phyloP scores from a whole-genome alignment of 2,329 filamentous ascomycete genomes.

The Diaporthe eres region DNA sequence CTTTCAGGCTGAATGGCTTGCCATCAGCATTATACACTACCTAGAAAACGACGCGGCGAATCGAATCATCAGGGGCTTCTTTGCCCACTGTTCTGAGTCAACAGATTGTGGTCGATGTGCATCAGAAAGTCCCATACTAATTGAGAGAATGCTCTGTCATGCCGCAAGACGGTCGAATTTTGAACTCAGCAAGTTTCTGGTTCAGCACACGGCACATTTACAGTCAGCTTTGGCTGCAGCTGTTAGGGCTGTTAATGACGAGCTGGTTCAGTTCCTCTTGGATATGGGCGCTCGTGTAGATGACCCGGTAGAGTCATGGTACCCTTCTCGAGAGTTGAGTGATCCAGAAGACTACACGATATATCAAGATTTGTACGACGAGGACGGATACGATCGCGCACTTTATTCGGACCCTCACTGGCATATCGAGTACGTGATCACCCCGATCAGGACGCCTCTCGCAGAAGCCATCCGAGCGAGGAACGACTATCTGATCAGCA shows the following conservation, averaged over 20 bases:
- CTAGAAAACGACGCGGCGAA: background rate
- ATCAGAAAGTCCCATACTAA: background rate
- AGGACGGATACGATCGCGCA: background rate
- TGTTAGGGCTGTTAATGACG: background rate
- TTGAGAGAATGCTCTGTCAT: background rate
- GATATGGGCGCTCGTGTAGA: background rate
- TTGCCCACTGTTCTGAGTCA: background rate
- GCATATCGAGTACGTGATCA: background rate
- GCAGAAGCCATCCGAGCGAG: background rate
- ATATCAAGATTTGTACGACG: background rate
- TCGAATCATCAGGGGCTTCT: background rate
- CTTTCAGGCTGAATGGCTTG: background rate
- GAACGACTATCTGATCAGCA: background rate
- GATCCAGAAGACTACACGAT: accelerated
- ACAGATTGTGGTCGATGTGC: background rate
- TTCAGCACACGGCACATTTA: background rate
- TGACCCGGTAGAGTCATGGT: background rate
- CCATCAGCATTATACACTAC: background rate
- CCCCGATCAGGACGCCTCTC: background rate
- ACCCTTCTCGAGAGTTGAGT: no score
- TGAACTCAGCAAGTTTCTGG: background rate
- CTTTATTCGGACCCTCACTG: no score
- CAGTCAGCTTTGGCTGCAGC: conserved; percentile 5
- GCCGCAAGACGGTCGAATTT: background rate
- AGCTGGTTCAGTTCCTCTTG: background rate